Evolutionary conservation across 176 grass and related monocot species (phyloP), one percentile per base, ranked within the genome.

Genomic region (Chrysopogon serrulatus): DNA sequence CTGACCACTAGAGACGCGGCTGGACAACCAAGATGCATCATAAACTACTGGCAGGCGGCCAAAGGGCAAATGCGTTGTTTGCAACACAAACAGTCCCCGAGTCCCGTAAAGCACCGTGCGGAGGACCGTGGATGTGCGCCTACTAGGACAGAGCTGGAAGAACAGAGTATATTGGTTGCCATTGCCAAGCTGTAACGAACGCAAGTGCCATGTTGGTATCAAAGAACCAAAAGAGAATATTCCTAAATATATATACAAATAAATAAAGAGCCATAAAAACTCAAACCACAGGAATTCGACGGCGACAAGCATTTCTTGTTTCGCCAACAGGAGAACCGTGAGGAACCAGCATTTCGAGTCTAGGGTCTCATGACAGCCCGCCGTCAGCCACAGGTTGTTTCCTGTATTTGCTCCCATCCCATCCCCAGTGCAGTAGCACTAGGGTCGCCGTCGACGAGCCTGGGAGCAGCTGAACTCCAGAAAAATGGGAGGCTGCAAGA

Each of bases 391-490:
- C 48, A 56, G 21, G 53, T n/a, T 56, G 21, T 56, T 12, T 56
- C 21, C 18, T 56, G 8, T 31, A 11, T 6, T 13, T 8, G 17
- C 48, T 48, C 11, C 37, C 17, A n/a, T 19, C 15, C 30, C 53
- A 11, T 24, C 19, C 19, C 49, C 49, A 53, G 51, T 21, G 1
- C 49, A 5, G 5, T 34, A 5, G 2, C n/a, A n/a, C 65, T 2
- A 4, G 31, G 28, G 60, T 85, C 82, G 27, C 71, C 71, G 49
- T 90, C 88, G 65, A 34, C 27, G n/a, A n/a, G 27, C 5, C 43
- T 9, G 2, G 33, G 9, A 81, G 53, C 63, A 89, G 71, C 62
- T 4, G 15, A 49, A 49, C 67, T 33, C 61, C 48, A 26, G 69
- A 59, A 81, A 89, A 71, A 48, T 24, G 33, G 26, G 26, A 49